Evolutionary conservation across 2,329 filamentous ascomycete species (phyloP).

Genomic region (Trichoderma breve): DNA sequence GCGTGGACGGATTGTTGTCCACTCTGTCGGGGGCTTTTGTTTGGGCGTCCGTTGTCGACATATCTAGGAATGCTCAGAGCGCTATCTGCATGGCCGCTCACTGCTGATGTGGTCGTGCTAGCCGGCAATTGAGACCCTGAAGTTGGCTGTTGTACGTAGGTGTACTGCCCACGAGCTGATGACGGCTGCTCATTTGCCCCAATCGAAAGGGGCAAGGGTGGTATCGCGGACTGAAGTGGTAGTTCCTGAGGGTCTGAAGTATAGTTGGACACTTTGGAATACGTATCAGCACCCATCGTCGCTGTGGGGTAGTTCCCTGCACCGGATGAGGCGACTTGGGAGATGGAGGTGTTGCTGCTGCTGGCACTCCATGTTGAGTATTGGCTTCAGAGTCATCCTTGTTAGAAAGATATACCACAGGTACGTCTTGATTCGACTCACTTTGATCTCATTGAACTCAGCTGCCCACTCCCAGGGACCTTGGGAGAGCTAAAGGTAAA

Average conservation of each 20-base stretch:
- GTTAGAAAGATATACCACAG: background rate
- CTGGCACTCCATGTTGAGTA: slow-evolving; percentile 56
- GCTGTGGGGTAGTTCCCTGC: slow-evolving; percentile 50
- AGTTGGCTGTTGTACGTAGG: slow-evolving; percentile 51
- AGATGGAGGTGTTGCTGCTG: slow-evolving; percentile 43
- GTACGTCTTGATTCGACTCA: slow-evolving; percentile 39
- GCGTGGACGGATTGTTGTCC: slow-evolving; percentile 55
- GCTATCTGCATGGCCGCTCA: slow-evolving; percentile 40
- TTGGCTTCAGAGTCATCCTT: slow-evolving; percentile 40
- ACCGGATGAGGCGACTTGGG: slow-evolving; percentile 49
- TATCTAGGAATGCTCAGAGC: slow-evolving; percentile 56
- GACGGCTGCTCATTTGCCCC: slow-evolving; percentile 48
- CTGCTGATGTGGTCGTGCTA: slow-evolving; percentile 33
- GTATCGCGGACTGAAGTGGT: slow-evolving; percentile 53
- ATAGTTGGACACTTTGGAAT: slow-evolving; percentile 53
- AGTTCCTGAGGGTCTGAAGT: slow-evolving; percentile 53
- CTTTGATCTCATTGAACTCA: slow-evolving; percentile 57
- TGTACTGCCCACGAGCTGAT: slow-evolving; percentile 52
- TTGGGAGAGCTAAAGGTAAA: slow-evolving; percentile 60
- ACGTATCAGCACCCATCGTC: slow-evolving; percentile 50
- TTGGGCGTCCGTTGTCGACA: slow-evolving; percentile 54
- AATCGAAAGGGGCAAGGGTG: slow-evolving; percentile 52
- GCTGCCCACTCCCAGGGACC: slow-evolving; percentile 48
- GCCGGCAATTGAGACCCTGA: slow-evolving; percentile 51
- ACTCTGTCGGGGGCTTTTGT: slow-evolving; percentile 55